Base-by-base conservation (phyloP, 2,329 filamentous ascomycete species). In the Tolypocladium pustulatum region DNA sequence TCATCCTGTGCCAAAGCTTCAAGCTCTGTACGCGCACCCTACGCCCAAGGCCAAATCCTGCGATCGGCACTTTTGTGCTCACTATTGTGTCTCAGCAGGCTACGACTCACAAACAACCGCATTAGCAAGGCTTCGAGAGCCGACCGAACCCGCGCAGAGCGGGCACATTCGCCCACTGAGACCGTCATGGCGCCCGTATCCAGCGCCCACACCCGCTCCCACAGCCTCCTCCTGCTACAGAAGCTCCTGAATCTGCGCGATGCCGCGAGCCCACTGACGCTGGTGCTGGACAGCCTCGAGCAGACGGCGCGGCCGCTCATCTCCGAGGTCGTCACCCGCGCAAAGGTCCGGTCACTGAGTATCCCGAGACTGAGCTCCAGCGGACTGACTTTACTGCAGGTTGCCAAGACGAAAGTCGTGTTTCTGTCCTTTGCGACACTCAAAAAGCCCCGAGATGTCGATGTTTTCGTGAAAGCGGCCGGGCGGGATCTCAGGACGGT, bases 281-380 rank as follows among this genome's bases (percentile, higher is more conserved):
- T 97, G 32, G 74, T 97, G 3, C 79, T 96, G 59, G 93, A 97
- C 72, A 90, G 81, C 38, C 78, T 97, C 36, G 91, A 96, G 74
- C 91, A 96, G 73, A 85, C 86, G 32, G 89, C 86, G 8, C 80
- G 78, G 36, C 86, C 86, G 0, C 74, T 96, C 4, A 63, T 93
- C 2, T 75, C 77, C 22, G 91, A 96, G 72, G 90, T 93, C 72
- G 83, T 89, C 57, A 77, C 80, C 54, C 82, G 92, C 65, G 90
- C 89, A 58, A 89, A 87, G 77, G 90, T 89, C 65, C 25, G 57
- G 4, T 13, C 15, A 20, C 41, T 4, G 7, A 15, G 6, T 22
- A 60, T 74, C 65, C 12, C 32, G 22, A 22, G 52, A 20, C 25
- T 55, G 43, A 20, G 13, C 13, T 34, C 4, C 32, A 34, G 22